Conservation (phyloP, 305 asterid species). For the Fraxinus sp. region DNA sequence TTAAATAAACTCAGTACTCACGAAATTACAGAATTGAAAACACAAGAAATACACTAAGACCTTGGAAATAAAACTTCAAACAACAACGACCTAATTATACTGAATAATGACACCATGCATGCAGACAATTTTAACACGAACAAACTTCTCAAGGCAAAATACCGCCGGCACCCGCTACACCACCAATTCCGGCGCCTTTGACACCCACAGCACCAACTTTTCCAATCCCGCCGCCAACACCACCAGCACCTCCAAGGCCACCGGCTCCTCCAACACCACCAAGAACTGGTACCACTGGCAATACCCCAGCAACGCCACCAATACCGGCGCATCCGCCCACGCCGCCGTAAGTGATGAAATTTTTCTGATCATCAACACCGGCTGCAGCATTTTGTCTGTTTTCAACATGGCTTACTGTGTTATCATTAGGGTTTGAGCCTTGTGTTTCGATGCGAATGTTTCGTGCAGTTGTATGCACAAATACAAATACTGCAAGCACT, state of each 20-base stretch:
- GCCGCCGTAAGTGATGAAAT: slow-evolving; percentile 61
- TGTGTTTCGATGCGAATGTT: slow-evolving; percentile 40
- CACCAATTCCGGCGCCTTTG: slow-evolving; percentile 25
- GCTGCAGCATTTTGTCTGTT: slow-evolving; percentile 16
- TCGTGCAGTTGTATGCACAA: slow-evolving; percentile 55
- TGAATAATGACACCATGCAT: neutral
- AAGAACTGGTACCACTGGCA: slow-evolving; percentile 47
- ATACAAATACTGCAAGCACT: slow-evolving; percentile 33
- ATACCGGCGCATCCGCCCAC: slow-evolving; percentile 74
- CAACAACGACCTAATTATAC: neutral
- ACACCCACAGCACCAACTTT: slow-evolving; percentile 17
- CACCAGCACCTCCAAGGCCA: slow-evolving; percentile 20
- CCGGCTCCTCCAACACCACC: slow-evolving; percentile 43
- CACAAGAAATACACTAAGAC: neutral
- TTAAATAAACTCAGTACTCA: neutral
- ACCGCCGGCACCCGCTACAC: slow-evolving; percentile 24
- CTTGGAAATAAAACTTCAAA: neutral
- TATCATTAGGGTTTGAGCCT: slow-evolving; percentile 22
- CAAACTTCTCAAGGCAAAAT: slow-evolving; percentile 28
- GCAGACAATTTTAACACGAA: neutral
- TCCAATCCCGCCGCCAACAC: slow-evolving; percentile 21
- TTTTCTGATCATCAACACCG: slow-evolving; percentile 55
- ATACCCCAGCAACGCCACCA: slow-evolving; percentile 60
- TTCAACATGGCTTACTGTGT: slow-evolving; percentile 17
- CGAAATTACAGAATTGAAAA: neutral